These are phyloP conservation scores for Clarireedia sp. DNA, from an alignment of 2,329 filamentous ascomycete species.

Conservation along the genomic window DNA sequence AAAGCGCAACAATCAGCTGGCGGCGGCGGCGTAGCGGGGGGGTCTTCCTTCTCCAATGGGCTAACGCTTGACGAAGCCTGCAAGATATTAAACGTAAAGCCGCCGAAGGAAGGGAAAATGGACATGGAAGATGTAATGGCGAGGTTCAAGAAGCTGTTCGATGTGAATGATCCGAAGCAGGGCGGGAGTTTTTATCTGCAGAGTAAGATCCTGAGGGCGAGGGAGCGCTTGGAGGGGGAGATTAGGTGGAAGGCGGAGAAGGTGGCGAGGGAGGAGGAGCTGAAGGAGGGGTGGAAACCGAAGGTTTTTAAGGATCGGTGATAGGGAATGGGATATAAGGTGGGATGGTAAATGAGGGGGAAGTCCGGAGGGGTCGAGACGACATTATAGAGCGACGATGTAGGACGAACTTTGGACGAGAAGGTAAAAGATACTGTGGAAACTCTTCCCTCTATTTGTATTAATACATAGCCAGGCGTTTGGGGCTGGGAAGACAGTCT, in stretches of 20 bases:
- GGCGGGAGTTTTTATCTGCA: conserved; percentile 97
- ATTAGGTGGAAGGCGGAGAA: conserved; percentile 64
- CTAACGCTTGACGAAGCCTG: conserved; percentile 95
- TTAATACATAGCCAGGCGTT: conserved; percentile 12
- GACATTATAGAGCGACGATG: not conserved
- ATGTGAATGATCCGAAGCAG: conserved; percentile 88
- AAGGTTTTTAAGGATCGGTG: conserved; percentile 87
- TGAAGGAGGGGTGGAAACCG: conserved; percentile 83
- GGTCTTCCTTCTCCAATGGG: conserved; percentile 49
- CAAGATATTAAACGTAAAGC: conserved; percentile 93
- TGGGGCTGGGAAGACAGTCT: conserved; percentile 6
- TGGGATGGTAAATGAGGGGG: not conserved
- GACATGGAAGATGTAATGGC: conserved; percentile 74
- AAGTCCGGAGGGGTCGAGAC: not conserved
- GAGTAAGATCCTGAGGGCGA: conserved; percentile 87
- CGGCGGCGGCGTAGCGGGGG: conserved; percentile 28
- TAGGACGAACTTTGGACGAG: not conserved
- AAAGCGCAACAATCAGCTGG: conserved; percentile 58
- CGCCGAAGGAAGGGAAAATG: conserved; percentile 68
- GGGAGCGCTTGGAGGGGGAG: conserved; percentile 88
- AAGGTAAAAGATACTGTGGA: not conserved
- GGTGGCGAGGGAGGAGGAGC: conserved; percentile 66
- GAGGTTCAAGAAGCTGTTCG: conserved; percentile 90
- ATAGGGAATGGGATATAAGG: not conserved
- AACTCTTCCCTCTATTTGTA: conserved; percentile 11